phyloP scores from a whole-genome alignment of 441 rosid genomes.

The Geranium incanum region DNA sequence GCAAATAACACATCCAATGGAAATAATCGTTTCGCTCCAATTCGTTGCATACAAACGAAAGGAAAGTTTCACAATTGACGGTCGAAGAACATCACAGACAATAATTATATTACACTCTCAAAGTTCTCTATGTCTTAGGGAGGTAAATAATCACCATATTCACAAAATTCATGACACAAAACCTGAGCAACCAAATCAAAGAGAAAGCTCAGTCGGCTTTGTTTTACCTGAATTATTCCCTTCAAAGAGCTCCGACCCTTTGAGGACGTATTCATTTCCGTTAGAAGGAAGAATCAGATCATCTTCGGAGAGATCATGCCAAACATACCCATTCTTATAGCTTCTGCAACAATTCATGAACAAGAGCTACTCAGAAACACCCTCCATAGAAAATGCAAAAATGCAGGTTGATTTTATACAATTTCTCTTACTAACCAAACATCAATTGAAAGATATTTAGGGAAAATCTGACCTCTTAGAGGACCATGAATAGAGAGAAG shows the following conservation, averaged over 20 bases:
- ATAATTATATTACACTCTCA: no score
- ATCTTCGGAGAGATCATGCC: conserved; percentile 64
- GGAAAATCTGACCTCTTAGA: conserved; percentile 40
- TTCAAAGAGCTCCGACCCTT: conserved; percentile 63
- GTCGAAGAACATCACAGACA: neutral
- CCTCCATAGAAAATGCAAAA: neutral
- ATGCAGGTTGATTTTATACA: no score
- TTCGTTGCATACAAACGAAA: no score
- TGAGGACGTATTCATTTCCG: conserved; percentile 64
- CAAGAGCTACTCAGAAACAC: neutral
- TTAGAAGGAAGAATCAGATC: conserved; percentile 58
- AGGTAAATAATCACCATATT: no score
- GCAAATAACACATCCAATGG: conserved; percentile 13
- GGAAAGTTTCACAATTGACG: no score
- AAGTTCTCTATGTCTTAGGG: no score
- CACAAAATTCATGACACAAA: no score
- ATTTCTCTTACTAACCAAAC: no score
- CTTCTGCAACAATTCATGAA: conserved; percentile 36
- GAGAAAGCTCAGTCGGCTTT: no score
- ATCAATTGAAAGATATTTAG: no score
- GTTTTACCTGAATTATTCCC: conserved; percentile 55
- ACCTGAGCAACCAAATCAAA: no score
- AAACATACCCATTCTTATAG: conserved; percentile 66
- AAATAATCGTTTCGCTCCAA: no score
- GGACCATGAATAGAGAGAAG: conserved; percentile 66